These are phyloP conservation scores for Phytophthora sojae DNA, from an alignment of 352 stramenopile species.

Conservation along the genomic window DNA sequence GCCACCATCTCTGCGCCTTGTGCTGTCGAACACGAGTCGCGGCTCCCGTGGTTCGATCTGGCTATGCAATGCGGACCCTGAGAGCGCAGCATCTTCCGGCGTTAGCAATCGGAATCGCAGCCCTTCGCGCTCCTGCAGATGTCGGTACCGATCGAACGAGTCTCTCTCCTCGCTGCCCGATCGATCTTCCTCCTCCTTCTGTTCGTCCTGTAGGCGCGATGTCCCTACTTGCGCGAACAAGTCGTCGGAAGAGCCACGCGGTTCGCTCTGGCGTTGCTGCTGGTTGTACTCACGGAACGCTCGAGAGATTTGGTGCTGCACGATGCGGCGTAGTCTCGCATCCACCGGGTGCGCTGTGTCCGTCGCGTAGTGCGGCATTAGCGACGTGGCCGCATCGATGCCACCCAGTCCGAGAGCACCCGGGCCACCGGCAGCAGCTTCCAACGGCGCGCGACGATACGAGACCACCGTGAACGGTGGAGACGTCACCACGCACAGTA, in stretches of 20 bases:
- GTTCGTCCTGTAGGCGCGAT: background rate
- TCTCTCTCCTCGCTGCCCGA: background rate
- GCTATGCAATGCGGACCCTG: constrained; percentile 15
- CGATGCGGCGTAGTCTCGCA: constrained; percentile 32
- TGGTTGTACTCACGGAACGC: constrained; percentile 50
- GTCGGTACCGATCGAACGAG: constrained; percentile 22
- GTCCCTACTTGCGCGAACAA: background rate
- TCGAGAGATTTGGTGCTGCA: constrained; percentile 48
- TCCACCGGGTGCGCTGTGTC: constrained; percentile 27
- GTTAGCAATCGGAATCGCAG: constrained; percentile 32
- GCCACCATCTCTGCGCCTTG: constrained; percentile 5
- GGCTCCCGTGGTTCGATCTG: constrained; percentile 14
- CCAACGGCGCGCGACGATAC: constrained; percentile 43
- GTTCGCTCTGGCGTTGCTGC: constrained; percentile 15
- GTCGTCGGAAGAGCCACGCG: constrained; percentile 7
- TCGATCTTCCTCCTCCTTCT: constrained; percentile 6
- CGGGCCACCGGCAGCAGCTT: constrained; percentile 3
- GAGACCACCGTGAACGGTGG: constrained; percentile 55
- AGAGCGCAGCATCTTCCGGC: constrained; percentile 15
- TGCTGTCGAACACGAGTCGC: constrained; percentile 35
- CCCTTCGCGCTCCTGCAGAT: constrained; percentile 35
- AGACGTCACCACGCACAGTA: constrained; percentile 47
- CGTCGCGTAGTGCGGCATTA: constrained; percentile 31
- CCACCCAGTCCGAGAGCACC: constrained; percentile 4
- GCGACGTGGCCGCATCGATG: constrained; percentile 10